A percentile compares a stretch with the other conserved stretches of the same genome.
These are phyloP conservation scores for Eryngium alpinum DNA, from an alignment of 140 eudicot species.

Conservation along the genomic window DNA sequence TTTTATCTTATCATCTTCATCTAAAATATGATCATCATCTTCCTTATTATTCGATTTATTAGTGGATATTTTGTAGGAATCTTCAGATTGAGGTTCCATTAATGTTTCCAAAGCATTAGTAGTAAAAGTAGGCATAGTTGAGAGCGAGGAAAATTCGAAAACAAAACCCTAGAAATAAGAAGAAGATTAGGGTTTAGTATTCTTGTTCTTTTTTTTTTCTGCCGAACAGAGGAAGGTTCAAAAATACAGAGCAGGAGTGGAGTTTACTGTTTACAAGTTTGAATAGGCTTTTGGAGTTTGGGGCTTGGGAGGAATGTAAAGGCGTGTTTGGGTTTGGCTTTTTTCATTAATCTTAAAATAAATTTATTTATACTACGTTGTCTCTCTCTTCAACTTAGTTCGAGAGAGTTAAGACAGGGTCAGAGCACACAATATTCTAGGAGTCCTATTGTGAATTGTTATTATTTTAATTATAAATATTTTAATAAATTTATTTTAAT, in stretches of 20 bases:
- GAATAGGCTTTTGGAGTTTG: too few species aligned
- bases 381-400: too few species aligned
- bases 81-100: slow-evolving; percentile 27
- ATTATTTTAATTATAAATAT: too few species aligned
- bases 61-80: slow-evolving; percentile 13
- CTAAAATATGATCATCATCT: background rate
- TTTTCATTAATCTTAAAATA: too few species aligned
- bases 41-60: background rate
- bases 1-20: background rate
- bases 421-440: too few species aligned
- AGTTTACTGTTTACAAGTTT: background rate
- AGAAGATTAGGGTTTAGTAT: background rate
- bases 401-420: too few species aligned
- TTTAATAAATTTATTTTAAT: too few species aligned
- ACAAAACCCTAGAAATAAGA: background rate
- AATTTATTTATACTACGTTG: too few species aligned
- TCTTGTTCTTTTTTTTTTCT: background rate
- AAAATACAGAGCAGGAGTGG: background rate
- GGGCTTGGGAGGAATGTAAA: too few species aligned
- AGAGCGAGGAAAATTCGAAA: background rate
- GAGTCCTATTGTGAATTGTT: too few species aligned
- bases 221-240: too few species aligned
- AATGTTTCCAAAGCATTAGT: slow-evolving; percentile 30
- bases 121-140: slow-evolving; percentile 45
- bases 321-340: too few species aligned